Evolutionary conservation across 2,329 filamentous ascomycete species (phyloP).

Genomic region (Hymenoscyphus scutula): DNA sequence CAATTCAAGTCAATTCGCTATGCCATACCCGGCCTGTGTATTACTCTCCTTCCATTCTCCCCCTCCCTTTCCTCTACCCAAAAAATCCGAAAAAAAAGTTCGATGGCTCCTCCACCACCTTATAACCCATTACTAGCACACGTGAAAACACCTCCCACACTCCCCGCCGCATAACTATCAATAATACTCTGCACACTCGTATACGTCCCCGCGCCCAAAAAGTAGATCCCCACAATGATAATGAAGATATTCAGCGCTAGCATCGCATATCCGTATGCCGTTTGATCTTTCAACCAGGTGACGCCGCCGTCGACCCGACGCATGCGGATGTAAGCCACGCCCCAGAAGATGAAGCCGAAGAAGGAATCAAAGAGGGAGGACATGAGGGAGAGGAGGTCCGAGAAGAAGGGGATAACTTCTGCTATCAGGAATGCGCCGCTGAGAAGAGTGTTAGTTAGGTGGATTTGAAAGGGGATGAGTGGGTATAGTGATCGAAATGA

Average conservation of each 20-base stretch:
- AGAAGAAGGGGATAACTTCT: constrained; percentile 92
- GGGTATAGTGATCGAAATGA: too few species aligned
- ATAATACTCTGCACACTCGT: constrained; percentile 72
- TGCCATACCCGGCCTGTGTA: too few species aligned
- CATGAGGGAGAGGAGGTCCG: constrained; percentile 67
- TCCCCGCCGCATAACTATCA: constrained; percentile 62
- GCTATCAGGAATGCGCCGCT: constrained; percentile 82
- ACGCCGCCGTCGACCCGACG: constrained; percentile 60
- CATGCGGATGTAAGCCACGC: constrained; percentile 77
- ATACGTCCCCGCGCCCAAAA: constrained; percentile 80
- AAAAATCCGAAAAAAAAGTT: too few species aligned
- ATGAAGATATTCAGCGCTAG: constrained; percentile 70
- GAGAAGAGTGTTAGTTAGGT: not conserved
- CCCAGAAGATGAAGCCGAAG: constrained; percentile 96
- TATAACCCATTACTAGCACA: constrained; percentile 62
- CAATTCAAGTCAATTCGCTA: too few species aligned
- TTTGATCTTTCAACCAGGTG: constrained; percentile 36
- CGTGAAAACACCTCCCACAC: constrained; percentile 70
- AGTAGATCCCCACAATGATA: constrained; percentile 74
- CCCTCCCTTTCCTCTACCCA: too few species aligned
- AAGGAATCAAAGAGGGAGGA: constrained; percentile 90
- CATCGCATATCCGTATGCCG: constrained; percentile 45
- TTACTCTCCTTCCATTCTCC: too few species aligned
- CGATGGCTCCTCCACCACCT: too few species aligned
- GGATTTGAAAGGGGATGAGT: not conserved